phyloP scores from a whole-genome alignment of 441 rosid species.

The Populus tomentosa region DNA sequence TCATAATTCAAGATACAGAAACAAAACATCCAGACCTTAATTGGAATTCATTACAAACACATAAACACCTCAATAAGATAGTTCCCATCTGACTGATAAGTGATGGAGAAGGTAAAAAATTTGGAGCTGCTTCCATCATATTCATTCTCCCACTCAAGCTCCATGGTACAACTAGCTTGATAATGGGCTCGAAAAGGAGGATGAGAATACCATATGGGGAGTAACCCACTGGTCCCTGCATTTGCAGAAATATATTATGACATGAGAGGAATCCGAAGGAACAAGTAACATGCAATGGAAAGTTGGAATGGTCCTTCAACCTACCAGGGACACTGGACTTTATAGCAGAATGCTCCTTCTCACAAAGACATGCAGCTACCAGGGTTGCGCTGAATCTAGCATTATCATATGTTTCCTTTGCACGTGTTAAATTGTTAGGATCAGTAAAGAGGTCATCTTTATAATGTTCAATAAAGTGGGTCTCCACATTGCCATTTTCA shows the following conservation, averaged over 20 bases:
- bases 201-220: constrained; percentile 63
- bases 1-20: constrained; percentile 2
- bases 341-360: constrained; percentile 42
- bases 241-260: constrained; percentile 15
- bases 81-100: constrained; percentile 54
- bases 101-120: constrained; percentile 37
- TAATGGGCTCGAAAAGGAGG: constrained; percentile 92
- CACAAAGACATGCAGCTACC: constrained; percentile 75
- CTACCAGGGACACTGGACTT: constrained; percentile 47
- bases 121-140: constrained; percentile 42
- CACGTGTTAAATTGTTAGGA: constrained; percentile 43
- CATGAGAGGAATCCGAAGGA: constrained; percentile 15
- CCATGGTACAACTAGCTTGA: constrained; percentile 48
- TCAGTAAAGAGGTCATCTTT: constrained; percentile 71
- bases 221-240: constrained; percentile 50
- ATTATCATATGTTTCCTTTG: constrained; percentile 39
- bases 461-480: constrained; percentile 88
- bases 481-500: constrained; percentile 81
- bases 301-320: constrained; percentile 29
- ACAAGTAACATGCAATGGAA: constrained; percentile 17
- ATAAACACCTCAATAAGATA: constrained; percentile 64
- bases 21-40: constrained; percentile 13
- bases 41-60: constrained; percentile 19
- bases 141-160: constrained; percentile 77
- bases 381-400: constrained; percentile 55